Conservation (phyloP, 1,139 yeast genomes). For the Kluyveromyces marxianus region DNA sequence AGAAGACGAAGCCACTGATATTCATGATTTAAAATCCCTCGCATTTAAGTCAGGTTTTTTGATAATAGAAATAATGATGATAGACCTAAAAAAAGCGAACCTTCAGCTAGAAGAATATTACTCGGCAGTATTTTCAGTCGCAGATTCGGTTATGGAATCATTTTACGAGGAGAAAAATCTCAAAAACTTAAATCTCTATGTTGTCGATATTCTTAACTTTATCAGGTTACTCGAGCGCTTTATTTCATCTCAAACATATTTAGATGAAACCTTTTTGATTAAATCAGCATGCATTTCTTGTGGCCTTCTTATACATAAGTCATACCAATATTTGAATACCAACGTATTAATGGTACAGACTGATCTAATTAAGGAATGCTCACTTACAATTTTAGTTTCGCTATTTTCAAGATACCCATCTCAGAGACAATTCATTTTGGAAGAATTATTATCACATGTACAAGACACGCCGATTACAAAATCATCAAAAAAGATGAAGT, state of each 20-base stretch:
- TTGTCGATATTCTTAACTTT: constrained; percentile 12
- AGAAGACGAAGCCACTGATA: background rate
- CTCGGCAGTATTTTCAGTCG: constrained; percentile 35
- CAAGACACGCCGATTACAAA: constrained; percentile 42
- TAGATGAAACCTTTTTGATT: constrained; percentile 27
- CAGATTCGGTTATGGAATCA: constrained; percentile 26
- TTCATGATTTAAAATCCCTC: constrained; percentile 14
- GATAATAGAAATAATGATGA: constrained; percentile 37
- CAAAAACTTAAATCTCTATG: background rate
- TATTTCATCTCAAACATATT: constrained; percentile 16
- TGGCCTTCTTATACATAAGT: constrained; percentile 24
- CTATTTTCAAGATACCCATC: constrained; percentile 41
- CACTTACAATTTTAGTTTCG: constrained; percentile 35
- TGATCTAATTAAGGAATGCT: constrained; percentile 27
- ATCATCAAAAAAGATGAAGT: constrained; percentile 20
- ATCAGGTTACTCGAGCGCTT: constrained; percentile 19
- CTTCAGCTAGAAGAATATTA: constrained; percentile 42
- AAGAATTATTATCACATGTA: constrained; percentile 49
- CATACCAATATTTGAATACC: constrained; percentile 9
- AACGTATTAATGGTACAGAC: constrained; percentile 15
- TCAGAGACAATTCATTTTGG: constrained; percentile 53
- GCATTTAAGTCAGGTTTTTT: constrained; percentile 37
- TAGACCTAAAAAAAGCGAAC: constrained; percentile 36
- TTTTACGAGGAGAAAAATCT: background rate
- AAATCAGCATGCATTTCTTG: constrained; percentile 24